Evolutionary conservation across 495 filamentous ascomycete species (phyloP), one percentile per base, ranked within the genome.

Genomic region (Neurospora sp.): DNA sequence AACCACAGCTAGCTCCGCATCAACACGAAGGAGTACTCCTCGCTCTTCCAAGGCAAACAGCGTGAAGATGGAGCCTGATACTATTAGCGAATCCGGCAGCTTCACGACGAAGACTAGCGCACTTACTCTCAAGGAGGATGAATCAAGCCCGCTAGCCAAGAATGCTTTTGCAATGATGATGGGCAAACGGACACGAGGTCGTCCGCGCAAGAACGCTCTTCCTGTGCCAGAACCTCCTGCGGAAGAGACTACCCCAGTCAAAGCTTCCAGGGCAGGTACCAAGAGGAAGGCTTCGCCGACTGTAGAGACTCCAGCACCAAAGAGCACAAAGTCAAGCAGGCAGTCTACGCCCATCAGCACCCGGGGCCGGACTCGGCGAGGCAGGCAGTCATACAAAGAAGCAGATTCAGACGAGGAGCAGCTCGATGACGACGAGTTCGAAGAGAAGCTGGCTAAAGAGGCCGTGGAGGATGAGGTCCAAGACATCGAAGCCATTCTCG

Each of bases 371-470:
- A 71, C 78, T 0, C 74, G 80, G 73, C 77, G 83, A 79, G 74
- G 73, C 18, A 65, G 81, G 84, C 20, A 84, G 81, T 69, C 83
- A 71, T 84, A 89, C 76, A 82, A 81, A 73, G 81, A 83, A 70
- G 75, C 87, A 77, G 80, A 91, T 22, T 82, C 83, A 2, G 86
- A 86, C 39, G 96, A 97, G 72, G 91, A 93, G 74, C 89, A 90
- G 76, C 78, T 94, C 3, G 90, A 89, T 73, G 94, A 97, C 71
- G 85, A 89, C 39, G 90, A 91, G 74, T 97, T 92, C 76, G 87
- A 92, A 73, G 80, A 84, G 7, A 89, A 90, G 75, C 84, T 96
- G 3, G 89, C 91, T 6, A 85, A 88, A 37, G 84, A 92, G 42
- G 38, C 83, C 6, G 22, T 61, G 53, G 85, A 89, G n/a, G 86